Conservation (phyloP, 371 early-diverging fungal species). For the Mortierella sp. region DNA sequence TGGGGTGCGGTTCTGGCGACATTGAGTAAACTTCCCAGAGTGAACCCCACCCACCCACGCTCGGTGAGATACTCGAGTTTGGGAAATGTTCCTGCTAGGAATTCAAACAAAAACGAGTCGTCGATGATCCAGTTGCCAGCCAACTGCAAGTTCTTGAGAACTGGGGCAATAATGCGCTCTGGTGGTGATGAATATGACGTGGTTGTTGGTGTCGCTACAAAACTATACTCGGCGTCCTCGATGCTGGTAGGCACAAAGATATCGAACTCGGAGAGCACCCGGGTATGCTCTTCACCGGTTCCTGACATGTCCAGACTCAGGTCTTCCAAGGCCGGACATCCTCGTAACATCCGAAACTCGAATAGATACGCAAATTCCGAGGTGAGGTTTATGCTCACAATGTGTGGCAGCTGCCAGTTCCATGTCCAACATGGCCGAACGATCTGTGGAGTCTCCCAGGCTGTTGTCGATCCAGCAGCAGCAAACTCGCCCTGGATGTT, state of each 20-base stretch:
- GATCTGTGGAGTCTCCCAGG: neutral
- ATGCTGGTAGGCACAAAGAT: neutral
- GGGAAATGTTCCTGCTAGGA: neutral
- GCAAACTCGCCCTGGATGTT: neutral
- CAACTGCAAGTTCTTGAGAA: neutral
- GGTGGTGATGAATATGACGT: neutral
- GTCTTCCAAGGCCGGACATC: neutral
- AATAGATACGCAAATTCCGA: neutral
- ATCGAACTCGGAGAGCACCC: neutral
- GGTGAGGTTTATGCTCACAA: neutral
- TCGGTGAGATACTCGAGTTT: neutral
- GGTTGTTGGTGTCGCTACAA: neutral
- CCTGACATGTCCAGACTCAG: neutral
- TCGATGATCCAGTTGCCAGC: neutral
- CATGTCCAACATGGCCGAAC: neutral
- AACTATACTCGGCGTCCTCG: neutral
- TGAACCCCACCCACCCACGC: neutral
- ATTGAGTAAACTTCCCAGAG: neutral
- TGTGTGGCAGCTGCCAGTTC: neutral
- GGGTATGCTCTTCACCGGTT: neutral
- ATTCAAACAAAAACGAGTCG: neutral
- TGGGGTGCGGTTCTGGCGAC: neutral
- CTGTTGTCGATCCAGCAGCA: neutral
- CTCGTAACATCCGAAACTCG: neutral
- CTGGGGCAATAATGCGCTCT: neutral